Percentiles rank a stretch among this genome's conserved stretches.
These are phyloP conservation scores for Centrapalus pauciflorus DNA, from an alignment of 129 eudicot species.

Conservation along the genomic window DNA sequence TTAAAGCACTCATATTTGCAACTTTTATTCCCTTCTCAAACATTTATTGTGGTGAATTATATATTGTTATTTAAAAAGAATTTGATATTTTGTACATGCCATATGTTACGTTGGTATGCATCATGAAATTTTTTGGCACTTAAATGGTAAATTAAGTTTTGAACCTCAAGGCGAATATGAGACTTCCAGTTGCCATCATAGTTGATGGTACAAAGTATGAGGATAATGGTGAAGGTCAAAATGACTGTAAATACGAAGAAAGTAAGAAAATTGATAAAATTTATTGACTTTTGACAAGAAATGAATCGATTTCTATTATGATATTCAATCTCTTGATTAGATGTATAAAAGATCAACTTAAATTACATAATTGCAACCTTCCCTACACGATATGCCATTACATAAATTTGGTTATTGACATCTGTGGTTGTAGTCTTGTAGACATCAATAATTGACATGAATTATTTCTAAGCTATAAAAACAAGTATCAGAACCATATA, in stretches of 20 bases:
- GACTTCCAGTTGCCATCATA: no score
- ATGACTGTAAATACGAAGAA: background rate
- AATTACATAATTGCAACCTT: background rate
- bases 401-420: background rate
- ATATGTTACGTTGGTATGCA: no score
- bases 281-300: background rate
- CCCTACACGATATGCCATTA: background rate
- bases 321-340: background rate
- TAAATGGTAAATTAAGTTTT: background rate
- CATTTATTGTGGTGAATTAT: no score
- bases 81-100: no score
- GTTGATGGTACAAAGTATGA: background rate
- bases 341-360: background rate
- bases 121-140: no score
- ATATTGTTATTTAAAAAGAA: background rate
- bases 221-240: background rate
- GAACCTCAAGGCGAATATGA: background rate
- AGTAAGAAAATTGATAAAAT: background rate
- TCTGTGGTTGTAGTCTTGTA: background rate
- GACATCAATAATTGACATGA: no score
- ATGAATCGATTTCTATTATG: background rate
- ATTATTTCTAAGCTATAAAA: no score
- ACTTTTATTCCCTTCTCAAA: background rate
- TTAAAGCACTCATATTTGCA: background rate
- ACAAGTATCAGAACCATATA: no score